Conservation (phyloP, 2,329 filamentous ascomycete genomes). For the Cercospora sp. region DNA sequence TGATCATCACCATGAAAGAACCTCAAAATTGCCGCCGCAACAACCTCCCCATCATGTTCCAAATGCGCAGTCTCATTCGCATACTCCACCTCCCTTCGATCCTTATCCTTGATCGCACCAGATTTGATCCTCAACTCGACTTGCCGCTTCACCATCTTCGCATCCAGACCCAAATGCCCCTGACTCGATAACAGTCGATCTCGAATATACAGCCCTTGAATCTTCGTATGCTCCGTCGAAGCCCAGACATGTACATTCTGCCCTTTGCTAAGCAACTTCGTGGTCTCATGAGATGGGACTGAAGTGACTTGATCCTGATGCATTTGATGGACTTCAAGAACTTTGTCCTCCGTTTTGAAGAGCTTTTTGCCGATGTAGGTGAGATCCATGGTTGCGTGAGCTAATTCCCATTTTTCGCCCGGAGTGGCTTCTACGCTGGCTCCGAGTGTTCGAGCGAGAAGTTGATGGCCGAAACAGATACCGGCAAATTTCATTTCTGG, state of each 20-base stretch:
- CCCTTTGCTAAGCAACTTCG: conserved; percentile 42
- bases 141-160: conserved; percentile 49
- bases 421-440: conserved; percentile 42
- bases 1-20: conserved; percentile 56
- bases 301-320: conserved; percentile 49
- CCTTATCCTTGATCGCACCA: conserved; percentile 43
- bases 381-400: conserved; percentile 47
- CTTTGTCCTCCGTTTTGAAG: conserved; percentile 41
- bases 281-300: conserved; percentile 36
- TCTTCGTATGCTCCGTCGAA: conserved; percentile 46
- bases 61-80: conserved; percentile 44
- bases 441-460: conserved; percentile 49
- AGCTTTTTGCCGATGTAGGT: conserved; percentile 45
- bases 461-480: conserved; percentile 53
- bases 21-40: conserved; percentile 44
- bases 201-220: conserved; percentile 50
- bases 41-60: conserved; percentile 45
- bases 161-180: conserved; percentile 51
- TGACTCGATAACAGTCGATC: conserved; percentile 51
- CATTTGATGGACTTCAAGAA: conserved; percentile 51
- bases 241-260: conserved; percentile 54
- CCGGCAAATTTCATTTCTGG: conserved; percentile 55
- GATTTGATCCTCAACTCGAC: conserved; percentile 49
- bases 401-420: conserved; percentile 50
- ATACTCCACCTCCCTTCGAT: conserved; percentile 42